Evolutionary conservation across 305 asterid genomes (phyloP).

Genomic region (Rubia balearica): DNA sequence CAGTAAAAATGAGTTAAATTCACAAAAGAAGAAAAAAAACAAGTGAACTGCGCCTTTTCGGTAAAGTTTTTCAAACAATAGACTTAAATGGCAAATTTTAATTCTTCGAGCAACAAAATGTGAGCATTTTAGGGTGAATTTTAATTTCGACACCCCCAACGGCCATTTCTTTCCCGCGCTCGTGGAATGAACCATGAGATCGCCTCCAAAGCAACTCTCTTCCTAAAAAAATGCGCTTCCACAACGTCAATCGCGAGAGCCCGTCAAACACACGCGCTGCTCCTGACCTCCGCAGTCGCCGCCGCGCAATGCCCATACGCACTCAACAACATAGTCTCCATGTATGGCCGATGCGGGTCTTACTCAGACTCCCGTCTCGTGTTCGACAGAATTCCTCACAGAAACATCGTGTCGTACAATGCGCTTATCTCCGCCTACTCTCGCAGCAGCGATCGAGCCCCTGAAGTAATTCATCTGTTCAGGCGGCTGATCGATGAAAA

Average conservation of each 20-base stretch:
- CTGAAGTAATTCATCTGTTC: constrained; percentile 35
- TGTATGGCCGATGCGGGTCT: constrained; percentile 71
- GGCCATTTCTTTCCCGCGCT: constrained; percentile 36
- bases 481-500: constrained; percentile 32
- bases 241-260: constrained; percentile 48
- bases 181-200: constrained; percentile 33
- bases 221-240: constrained; percentile 55
- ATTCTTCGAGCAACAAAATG: no score
- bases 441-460: constrained; percentile 30
- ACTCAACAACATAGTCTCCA: constrained; percentile 63
- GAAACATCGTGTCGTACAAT: constrained; percentile 66
- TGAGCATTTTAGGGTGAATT: no score
- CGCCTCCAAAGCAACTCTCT: constrained; percentile 32
- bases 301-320: constrained; percentile 30
- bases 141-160: not conserved
- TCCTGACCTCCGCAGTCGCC: constrained; percentile 37
- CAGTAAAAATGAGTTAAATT: no score
- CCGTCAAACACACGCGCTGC: constrained; percentile 67
- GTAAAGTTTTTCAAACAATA: no score
- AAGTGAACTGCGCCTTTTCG: no score
- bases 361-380: constrained; percentile 36
- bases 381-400: constrained; percentile 80
- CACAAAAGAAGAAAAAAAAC: no score
- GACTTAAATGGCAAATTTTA: no score
- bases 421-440: constrained; percentile 62